These are phyloP conservation scores for Sphaerulina populicola DNA, from an alignment of 2,329 filamentous ascomycete species.

Conservation along the genomic window DNA sequence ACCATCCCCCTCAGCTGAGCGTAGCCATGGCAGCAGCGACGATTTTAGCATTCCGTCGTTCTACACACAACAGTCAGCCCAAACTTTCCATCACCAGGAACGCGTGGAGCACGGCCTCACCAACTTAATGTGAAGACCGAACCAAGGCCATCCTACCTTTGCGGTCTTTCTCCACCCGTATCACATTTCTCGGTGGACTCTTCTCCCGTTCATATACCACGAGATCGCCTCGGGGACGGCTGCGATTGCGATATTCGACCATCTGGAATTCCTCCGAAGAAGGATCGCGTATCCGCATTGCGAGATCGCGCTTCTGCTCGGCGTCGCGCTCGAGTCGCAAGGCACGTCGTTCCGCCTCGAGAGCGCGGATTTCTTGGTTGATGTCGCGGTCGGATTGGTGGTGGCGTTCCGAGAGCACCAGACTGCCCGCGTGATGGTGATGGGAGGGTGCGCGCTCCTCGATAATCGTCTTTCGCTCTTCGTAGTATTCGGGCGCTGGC, in stretches of 20 bases:
- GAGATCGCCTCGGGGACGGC: constrained; percentile 11
- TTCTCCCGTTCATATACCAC: constrained; percentile 32
- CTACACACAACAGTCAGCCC: constrained; percentile 27
- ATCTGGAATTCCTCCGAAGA: constrained; percentile 42
- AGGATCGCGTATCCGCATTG: constrained; percentile 36
- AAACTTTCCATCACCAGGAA: background rate
- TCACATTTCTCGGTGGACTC: constrained; percentile 44
- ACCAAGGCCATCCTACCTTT: constrained; percentile 93
- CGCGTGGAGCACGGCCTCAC: constrained; percentile 1
- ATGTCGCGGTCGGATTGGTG: constrained; percentile 53
- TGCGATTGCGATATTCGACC: constrained; percentile 46
- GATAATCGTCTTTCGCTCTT: constrained; percentile 27
- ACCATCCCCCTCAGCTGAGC: constrained; percentile 28
- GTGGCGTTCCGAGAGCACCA: constrained; percentile 14
- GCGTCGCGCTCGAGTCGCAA: constrained; percentile 51
- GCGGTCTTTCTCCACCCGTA: constrained; percentile 77
- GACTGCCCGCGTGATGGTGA: constrained; percentile 16
- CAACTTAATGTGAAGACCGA: constrained; percentile 50
- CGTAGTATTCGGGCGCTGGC: constrained; percentile 25
- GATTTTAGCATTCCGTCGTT: constrained; percentile 38
- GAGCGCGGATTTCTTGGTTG: constrained; percentile 61
- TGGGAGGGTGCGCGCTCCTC: constrained; percentile 25
- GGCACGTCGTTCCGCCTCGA: constrained; percentile 54
- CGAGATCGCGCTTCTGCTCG: constrained; percentile 35
- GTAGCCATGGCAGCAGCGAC: constrained; percentile 40